phyloP scores from a whole-genome alignment of 2,329 filamentous ascomycete genomes.

The Clarireedia paspali region DNA sequence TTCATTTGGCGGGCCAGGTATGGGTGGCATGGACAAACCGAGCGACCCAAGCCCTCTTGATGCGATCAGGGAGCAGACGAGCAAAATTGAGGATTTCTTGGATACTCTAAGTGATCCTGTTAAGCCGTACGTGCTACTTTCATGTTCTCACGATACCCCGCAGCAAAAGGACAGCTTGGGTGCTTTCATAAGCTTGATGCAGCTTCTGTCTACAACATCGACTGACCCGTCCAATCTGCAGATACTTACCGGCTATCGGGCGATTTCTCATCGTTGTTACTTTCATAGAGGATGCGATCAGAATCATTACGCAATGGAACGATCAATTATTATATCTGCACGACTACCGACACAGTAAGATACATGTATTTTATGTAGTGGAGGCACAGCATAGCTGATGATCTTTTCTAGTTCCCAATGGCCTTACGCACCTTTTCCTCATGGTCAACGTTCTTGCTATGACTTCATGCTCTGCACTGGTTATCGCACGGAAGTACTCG shows the following conservation, averaged over 20 bases:
- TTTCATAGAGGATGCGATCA: slow-evolving; percentile 91
- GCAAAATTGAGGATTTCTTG: slow-evolving; percentile 93
- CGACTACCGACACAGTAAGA: slow-evolving; percentile 82
- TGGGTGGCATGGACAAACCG: slow-evolving; percentile 22
- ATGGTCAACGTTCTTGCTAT: slow-evolving; percentile 86
- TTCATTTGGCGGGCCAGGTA: slow-evolving; percentile 29
- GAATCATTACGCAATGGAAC: slow-evolving; percentile 95
- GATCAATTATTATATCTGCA: slow-evolving; percentile 91
- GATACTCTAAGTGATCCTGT: slow-evolving; percentile 83
- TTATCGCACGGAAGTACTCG: slow-evolving; percentile 87
- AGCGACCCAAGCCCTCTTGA: slow-evolving; percentile 51
- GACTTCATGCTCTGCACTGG: slow-evolving; percentile 70
- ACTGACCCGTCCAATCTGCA: slow-evolving; percentile 33
- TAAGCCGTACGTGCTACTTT: slow-evolving; percentile 68
- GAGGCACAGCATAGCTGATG: slow-evolving; percentile 9
- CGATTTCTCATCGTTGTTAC: slow-evolving; percentile 97
- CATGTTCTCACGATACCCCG: slow-evolving; percentile 8
- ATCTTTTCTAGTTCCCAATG: slow-evolving; percentile 61
- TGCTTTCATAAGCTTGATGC: background rate
- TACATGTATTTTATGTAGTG: background rate
- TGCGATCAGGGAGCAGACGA: slow-evolving; percentile 86
- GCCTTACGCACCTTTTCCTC: slow-evolving; percentile 88
- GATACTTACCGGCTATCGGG: slow-evolving; percentile 89
- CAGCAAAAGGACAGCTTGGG: slow-evolving; percentile 4
- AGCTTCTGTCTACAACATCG: background rate